Evolutionary conservation across 2,329 filamentous ascomycete species (phyloP), one percentile per base, ranked within the genome.

Genomic region (Colletotrichum truncatum): DNA sequence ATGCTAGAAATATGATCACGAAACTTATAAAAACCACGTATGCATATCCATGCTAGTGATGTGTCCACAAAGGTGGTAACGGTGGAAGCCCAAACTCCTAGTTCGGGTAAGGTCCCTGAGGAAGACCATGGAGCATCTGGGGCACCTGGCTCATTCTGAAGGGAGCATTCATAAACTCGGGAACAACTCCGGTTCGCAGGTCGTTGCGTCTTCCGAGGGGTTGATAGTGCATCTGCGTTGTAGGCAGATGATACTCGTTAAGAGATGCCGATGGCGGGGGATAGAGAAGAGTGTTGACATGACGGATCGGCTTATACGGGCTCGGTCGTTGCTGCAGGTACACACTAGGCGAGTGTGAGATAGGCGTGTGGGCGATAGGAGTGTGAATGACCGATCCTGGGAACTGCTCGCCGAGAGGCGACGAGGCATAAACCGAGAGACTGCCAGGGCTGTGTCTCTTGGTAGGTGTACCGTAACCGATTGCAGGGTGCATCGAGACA

Each of bases 251-350:
- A 74, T 93, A 91, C 70, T 92, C 87, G 68, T 95, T 91, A 68
- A 97, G 86, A 7, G 93, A 93, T 8, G 89, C 85, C 23, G 93
- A 92, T 0, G 94, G 92, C 6, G 94, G 93, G 30, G 94, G 94
- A 64, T 96, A 93, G 28, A 98, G 84, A n/a, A 98, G 86, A 1
- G 93, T 97, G 70, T 96, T 94, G 64, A 98, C 93, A 66, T 93
- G 88, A 56, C 94, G 91, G 38, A 98, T 91, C 1, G 95, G 95
- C 68, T 93, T 92, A 78, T 98, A 98, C 3, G 96, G 96, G 59
- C 95, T 98, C 68, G 92, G 90, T 61, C 96, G 88, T 75, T 97
- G 93, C 73, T 93, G 91, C 36, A 98, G 84, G 78, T 97, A 97
- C 73, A 93, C 88, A 10, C 92, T 94, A 1, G 95, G 95, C 30